Percentiles rank a stretch among this genome's conserved stretches.
Evolutionary conservation across 441 rosid genomes (phyloP).

Genomic region (Croton setiger): DNA sequence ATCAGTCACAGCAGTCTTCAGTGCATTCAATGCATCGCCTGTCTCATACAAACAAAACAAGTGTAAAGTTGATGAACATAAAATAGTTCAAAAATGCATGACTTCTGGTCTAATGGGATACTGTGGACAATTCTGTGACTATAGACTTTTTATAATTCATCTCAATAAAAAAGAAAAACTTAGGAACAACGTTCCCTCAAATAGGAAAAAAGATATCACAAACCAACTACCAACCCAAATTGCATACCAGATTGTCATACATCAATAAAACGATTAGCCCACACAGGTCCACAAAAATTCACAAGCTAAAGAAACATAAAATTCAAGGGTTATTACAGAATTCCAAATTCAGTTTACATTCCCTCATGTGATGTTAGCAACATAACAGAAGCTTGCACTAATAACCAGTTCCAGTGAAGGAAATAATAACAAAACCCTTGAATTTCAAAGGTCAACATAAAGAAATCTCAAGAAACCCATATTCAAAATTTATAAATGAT

Average conservation of each 20-base stretch:
- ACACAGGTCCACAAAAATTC: not conserved
- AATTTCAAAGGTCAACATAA: slow-evolving; percentile 5
- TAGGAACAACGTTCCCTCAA: not conserved
- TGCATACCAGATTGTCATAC: not conserved
- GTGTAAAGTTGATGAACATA: not conserved
- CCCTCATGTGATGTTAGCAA: not conserved
- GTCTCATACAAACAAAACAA: slow-evolving; percentile 16
- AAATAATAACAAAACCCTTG: slow-evolving; percentile 3
- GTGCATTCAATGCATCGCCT: slow-evolving; percentile 93
- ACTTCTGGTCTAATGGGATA: not conserved
- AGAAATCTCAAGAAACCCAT: slow-evolving; percentile 8
- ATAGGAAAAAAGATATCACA: not conserved
- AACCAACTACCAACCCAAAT: not conserved
- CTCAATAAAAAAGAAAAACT: not conserved
- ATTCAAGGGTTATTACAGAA: not conserved
- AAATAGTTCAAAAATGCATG: not conserved
- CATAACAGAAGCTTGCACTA: not conserved
- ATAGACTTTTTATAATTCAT: not conserved
- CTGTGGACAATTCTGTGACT: not conserved
- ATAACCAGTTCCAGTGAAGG: not conserved
- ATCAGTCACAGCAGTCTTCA: too few species aligned
- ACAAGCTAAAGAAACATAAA: not conserved
- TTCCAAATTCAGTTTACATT: not conserved
- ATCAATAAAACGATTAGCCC: not conserved
- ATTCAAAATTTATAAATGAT: not conserved